Base-by-base conservation (phyloP, 305 asterid species). In the Plantago lanceolata region DNA sequence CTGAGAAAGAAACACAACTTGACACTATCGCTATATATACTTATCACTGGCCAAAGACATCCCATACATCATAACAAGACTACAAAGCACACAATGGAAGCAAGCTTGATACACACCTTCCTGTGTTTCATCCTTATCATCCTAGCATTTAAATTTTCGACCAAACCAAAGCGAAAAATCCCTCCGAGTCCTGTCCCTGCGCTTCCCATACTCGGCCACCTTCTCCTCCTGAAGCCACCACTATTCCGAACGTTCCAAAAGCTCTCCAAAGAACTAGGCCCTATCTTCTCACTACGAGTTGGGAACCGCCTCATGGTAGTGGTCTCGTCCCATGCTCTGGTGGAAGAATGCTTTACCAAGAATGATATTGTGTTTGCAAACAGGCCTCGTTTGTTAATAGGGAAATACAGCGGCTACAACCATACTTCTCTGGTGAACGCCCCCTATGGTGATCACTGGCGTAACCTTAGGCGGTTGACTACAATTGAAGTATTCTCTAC, bases 401-500 rank as follows among this genome's bases (percentile, higher is more conserved):
- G 68, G 0, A 75, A 78, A 20, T 64, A 68, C 71, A 8, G 73
- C 16, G 76, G 75, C 19, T 81, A 78, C 69, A 73, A 78, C 24
- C 17, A 56, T 28, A 33, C 14, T n/a, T 28, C 48, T 19, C 19
- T 50, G 59, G 72, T 51, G 56, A 15, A 18, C 12, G 29, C 75
- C 8, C 62, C 81, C 5, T 80, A 80, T n/a, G 81, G 85, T 8
- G 81, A 72, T 8, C 78, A 70, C 28, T 77, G 81, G 85, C 75
- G 85, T 28, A 77, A 69, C 59, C 82, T 80, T 18, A 76, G 81
- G 7, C 72, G 72, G n/a, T 56, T 75, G 0, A 61, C 69, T 21
- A 19, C 81, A 0, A 66, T 55, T 15, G 77, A 80, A 63, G 69
- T 72, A 57, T 37, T 57, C 16, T 57, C 61, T 2, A 8, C 48